phyloP scores from a whole-genome alignment of 768 basidiomycete species.

The Podaxis sp. region DNA sequence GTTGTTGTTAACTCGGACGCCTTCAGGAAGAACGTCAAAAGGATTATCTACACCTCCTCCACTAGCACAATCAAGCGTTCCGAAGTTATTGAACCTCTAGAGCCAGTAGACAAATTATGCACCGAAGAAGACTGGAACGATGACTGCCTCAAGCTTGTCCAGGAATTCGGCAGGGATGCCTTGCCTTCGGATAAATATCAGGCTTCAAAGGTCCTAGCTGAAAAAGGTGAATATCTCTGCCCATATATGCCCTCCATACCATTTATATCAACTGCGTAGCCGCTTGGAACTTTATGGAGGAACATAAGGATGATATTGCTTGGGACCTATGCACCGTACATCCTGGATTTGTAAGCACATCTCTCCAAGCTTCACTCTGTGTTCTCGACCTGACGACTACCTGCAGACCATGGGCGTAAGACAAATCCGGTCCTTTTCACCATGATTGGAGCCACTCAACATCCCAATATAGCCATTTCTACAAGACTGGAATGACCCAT shows the following conservation, averaged over 20 bases:
- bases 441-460: background rate
- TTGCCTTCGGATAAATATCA: conserved; percentile 6
- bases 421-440: background rate
- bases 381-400: background rate
- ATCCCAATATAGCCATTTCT: conserved; percentile 1
- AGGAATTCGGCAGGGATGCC: conserved; percentile 4
- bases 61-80: conserved; percentile 2
- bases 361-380: background rate
- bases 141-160: background rate
- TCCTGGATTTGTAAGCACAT: conserved; percentile 2
- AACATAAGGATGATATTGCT: conserved; percentile 5
- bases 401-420: conserved; percentile 9
- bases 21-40: conserved; percentile 3
- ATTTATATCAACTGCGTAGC: conserved; percentile 1
- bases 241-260: background rate
- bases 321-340: conserved; percentile 12
- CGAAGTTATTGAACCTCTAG: background rate
- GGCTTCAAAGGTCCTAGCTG: conserved; percentile 9
- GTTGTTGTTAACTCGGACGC: background rate
- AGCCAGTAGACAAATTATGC: background rate
- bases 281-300: conserved; percentile 7
- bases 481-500: conserved; percentile 8
- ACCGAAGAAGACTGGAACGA: conserved; percentile 9
- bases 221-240: background rate
- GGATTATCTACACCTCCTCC: conserved; percentile 12